Base-by-base conservation (phyloP, 2,329 filamentous ascomycete genomes). In the Beauveria rudraprayagi region DNA sequence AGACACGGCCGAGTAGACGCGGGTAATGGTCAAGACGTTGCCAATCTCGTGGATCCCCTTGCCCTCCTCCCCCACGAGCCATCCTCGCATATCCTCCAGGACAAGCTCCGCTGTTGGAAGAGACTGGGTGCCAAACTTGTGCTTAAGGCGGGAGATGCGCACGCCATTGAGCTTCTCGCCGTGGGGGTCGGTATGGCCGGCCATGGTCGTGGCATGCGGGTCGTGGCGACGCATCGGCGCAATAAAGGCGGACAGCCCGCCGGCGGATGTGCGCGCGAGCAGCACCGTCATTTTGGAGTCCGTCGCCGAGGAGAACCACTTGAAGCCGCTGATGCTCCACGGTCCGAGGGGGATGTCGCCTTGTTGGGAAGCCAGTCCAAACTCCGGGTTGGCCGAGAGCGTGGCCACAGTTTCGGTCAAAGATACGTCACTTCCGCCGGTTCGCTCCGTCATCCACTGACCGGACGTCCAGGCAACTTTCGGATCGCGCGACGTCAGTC, bases 401-500 rank as follows among this genome's bases (percentile, higher is more conserved):
- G 61, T 71, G 3, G 86, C 85, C 5, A 82, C 72, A 0, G 87
- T 90, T 71, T 91, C 87, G 0, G 85, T 89, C 43, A 80, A 78
- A 3, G 83, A 84, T 1, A 90, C 85, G 66, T 91, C 88, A 64
- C 85, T 88, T 0, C 87, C 88, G 1, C 87, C 87, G 0, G 80
- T 78, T 2, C 87, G 78, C 66, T 90, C 87, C 0, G 88, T 91
- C 88, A 91, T 90, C 88, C 88, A 91, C 69, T 91, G 88, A 0
- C 87, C 87, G 46, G 83, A 88, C 0, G 87, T 91, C 88, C 87
- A 91, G 0, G 83, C 82, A 19, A 72, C 65, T 4, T 34, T 48
- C 0, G 72, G 67, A 26, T 87, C 77, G 5, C 81, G 75, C 4
- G 80, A 83, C 1, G 75, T 82, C 3, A 89, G 73, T 14, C 80